Percentiles rank a stretch among this genome's conserved stretches.
phyloP scores from a whole-genome alignment of 1,284 basidiomycete species.

The Cutaneotrichosporon dermatis region DNA sequence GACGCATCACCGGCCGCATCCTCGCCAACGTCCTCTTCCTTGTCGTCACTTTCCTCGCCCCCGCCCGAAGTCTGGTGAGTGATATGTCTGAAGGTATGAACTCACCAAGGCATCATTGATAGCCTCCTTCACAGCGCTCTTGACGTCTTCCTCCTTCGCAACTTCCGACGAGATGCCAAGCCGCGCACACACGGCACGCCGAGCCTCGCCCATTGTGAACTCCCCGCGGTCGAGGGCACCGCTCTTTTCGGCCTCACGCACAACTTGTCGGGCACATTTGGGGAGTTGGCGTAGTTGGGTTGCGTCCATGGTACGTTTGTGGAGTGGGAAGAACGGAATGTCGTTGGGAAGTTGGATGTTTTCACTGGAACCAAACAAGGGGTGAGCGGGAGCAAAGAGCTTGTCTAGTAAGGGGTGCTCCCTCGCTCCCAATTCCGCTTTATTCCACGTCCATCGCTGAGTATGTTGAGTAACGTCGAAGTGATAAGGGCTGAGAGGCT shows the following conservation, averaged over 20 bases:
- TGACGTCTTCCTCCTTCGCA: slow-evolving; percentile 24
- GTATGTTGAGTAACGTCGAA: no score
- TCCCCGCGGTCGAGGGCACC: slow-evolving; percentile 28
- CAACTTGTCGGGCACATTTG: slow-evolving; percentile 12
- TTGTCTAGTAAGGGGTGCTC: no score
- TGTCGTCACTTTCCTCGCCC: slow-evolving; percentile 8
- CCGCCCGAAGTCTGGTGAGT: slow-evolving; percentile 3
- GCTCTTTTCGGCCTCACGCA: slow-evolving; percentile 22
- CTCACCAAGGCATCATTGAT: slow-evolving; percentile 42
- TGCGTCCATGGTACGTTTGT: slow-evolving; percentile 8
- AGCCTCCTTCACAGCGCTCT: slow-evolving; percentile 44
- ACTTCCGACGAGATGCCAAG: slow-evolving; percentile 29
- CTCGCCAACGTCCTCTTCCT: slow-evolving; percentile 2
- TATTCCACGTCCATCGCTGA: no score
- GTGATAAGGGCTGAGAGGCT: no score
- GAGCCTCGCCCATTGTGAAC: slow-evolving; percentile 33
- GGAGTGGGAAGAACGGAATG: no score
- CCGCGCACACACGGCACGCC: slow-evolving; percentile 17
- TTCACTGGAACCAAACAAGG: slow-evolving; percentile 15
- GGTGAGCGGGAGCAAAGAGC: background rate
- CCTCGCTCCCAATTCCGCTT: no score
- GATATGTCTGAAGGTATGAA: background rate
- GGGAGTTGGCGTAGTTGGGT: slow-evolving; percentile 4
- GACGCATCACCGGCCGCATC: background rate
- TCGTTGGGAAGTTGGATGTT: background rate